phyloP scores from a whole-genome alignment of 805 yeast species.

The Yamadazyma scolyti region DNA sequence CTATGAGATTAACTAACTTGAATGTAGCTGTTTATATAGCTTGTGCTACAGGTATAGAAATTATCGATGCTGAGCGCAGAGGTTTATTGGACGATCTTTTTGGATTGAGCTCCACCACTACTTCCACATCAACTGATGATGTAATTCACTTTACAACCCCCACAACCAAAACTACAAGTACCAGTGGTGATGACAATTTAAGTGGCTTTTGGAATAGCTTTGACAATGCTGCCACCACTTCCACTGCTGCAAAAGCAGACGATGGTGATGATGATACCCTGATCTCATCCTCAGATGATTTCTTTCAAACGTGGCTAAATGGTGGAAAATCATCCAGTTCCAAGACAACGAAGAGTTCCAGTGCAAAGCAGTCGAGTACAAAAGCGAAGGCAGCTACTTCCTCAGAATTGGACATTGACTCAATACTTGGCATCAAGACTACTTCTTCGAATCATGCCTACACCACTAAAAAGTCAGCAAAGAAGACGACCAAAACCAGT shows the following conservation, averaged over 20 bases:
- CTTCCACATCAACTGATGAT: slow-evolving; percentile 3
- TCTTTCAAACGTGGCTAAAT: neutral
- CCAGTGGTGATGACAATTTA: neutral
- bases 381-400: too few relatives aligned
- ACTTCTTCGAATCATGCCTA: too few relatives aligned
- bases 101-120: neutral
- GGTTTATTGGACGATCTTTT: slow-evolving; percentile 7
- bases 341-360: too few relatives aligned
- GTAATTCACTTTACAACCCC: slow-evolving; percentile 1
- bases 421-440: too few relatives aligned
- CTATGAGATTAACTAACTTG: too few relatives aligned
- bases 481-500: too few relatives aligned
- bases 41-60: too few relatives aligned
- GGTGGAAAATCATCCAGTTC: neutral
- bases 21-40: too few relatives aligned
- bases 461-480: too few relatives aligned
- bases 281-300: neutral
- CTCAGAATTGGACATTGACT: too few relatives aligned
- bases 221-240: slow-evolving; percentile 1
- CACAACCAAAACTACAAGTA: slow-evolving; percentile 1
- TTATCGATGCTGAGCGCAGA: too few relatives aligned
- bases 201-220: slow-evolving; percentile 10
- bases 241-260: neutral
- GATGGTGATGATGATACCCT: neutral
- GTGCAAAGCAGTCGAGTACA: too few relatives aligned